Evolutionary conservation across 768 basidiomycete species (phyloP).

Genomic region (Termitomyces sp.): DNA sequence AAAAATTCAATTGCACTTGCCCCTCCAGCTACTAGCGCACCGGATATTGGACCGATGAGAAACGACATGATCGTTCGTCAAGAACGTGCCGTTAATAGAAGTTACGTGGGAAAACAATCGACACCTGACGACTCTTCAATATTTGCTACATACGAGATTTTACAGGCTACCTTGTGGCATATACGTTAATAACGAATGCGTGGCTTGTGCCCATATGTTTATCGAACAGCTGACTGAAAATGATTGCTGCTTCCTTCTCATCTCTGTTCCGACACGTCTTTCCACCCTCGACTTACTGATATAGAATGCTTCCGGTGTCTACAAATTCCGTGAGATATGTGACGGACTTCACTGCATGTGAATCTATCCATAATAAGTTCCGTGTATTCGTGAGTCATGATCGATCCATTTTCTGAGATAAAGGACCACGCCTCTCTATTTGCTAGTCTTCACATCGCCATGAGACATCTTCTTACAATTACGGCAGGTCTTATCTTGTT

Average conservation of each 20-base stretch:
- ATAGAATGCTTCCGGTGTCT: background rate
- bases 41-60: conserved; percentile 62
- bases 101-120: conserved; percentile 4
- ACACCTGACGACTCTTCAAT: background rate
- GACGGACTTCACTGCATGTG: background rate
- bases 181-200: background rate
- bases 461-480: conserved; percentile 7
- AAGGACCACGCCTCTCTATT: background rate
- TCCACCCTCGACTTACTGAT: background rate
- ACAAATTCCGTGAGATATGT: background rate
- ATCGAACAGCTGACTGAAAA: background rate
- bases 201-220: background rate
- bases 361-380: background rate
- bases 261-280: background rate
- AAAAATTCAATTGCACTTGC: conserved; percentile 27
- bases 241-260: background rate
- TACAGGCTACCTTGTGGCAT: background rate
- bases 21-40: conserved; percentile 63
- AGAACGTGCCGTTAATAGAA: background rate
- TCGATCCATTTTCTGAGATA: background rate
- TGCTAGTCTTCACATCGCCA: background rate
- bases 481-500: conserved; percentile 1
- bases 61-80: conserved; percentile 45
- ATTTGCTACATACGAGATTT: background rate
- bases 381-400: background rate